Conservation (phyloP, 2,329 filamentous ascomycete species). For the Aspergillus nomiae region DNA sequence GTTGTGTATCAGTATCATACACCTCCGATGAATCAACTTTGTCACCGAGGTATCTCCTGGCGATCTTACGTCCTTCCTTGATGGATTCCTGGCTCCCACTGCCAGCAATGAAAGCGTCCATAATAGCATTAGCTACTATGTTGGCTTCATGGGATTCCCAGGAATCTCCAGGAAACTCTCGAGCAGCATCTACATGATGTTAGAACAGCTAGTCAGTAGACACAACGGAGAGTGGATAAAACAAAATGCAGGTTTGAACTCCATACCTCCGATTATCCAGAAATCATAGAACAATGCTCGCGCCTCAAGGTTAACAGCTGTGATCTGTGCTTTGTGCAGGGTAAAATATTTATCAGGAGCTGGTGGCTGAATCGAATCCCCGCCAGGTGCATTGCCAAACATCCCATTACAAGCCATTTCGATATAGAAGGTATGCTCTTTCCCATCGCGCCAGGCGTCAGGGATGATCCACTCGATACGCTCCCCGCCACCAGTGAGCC, state of each 20-base stretch:
- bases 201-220: background rate
- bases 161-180: slow-evolving; percentile 85
- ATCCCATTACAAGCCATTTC: slow-evolving; percentile 99
- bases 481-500: slow-evolving; percentile 86
- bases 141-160: slow-evolving; percentile 88
- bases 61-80: slow-evolving; percentile 77
- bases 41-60: slow-evolving; percentile 77
- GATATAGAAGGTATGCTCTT: slow-evolving; percentile 87
- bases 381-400: slow-evolving; percentile 89
- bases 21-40: slow-evolving; percentile 81
- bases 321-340: slow-evolving; percentile 77
- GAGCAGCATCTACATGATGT: slow-evolving; percentile 69
- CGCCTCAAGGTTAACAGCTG: slow-evolving; percentile 83
- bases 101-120: slow-evolving; percentile 83
- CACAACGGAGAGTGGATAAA: background rate
- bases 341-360: slow-evolving; percentile 79
- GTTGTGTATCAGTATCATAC: slow-evolving; percentile 72
- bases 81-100: slow-evolving; percentile 73
- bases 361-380: slow-evolving; percentile 86
- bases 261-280: slow-evolving; percentile 75
- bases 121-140: slow-evolving; percentile 81
- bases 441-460: slow-evolving; percentile 75
- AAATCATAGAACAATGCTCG: slow-evolving; percentile 85
- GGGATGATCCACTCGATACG: slow-evolving; percentile 90
- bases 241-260: background rate